Evolutionary conservation across 176 grass and related monocot genomes (phyloP).

Genomic region (Chrysopogon serrulatus): DNA sequence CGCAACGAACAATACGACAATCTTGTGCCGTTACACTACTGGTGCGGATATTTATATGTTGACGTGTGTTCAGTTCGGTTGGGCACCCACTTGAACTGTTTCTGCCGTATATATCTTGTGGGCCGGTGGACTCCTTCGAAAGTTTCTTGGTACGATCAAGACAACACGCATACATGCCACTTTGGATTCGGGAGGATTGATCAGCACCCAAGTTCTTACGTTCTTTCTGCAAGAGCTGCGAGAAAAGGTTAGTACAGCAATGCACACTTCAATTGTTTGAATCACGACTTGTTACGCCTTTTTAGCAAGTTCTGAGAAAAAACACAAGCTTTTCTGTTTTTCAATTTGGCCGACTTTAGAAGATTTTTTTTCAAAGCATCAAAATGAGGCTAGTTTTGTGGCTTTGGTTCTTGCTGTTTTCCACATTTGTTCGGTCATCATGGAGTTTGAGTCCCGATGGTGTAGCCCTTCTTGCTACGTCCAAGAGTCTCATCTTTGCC

Average conservation of each 20-base stretch:
- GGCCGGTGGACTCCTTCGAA: neutral
- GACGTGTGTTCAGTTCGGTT: neutral
- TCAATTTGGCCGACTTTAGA: neutral
- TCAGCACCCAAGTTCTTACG: too few species aligned
- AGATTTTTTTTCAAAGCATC: neutral
- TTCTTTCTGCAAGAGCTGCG: neutral
- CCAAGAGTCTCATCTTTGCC: constrained; percentile 45
- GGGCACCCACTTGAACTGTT: neutral
- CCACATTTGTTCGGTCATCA: constrained; percentile 18
- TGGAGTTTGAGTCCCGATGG: constrained; percentile 61
- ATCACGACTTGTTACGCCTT: neutral
- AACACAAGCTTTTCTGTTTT: neutral
- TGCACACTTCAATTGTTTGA: neutral
- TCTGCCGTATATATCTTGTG: neutral
- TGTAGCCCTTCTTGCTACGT: constrained; percentile 38
- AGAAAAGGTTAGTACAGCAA: neutral
- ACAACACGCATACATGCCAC: neutral
- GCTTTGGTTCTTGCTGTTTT: constrained; percentile 22
- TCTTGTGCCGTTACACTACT: too few species aligned
- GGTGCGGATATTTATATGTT: too few species aligned
- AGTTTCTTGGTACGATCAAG: neutral
- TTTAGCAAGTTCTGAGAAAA: neutral
- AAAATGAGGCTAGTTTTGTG: constrained; percentile 38
- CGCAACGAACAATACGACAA: neutral
- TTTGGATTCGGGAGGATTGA: neutral